Evolutionary conservation across 1,284 basidiomycete species (phyloP), one percentile per base, ranked within the genome.

Genomic region (Tylopilus sp.): DNA sequence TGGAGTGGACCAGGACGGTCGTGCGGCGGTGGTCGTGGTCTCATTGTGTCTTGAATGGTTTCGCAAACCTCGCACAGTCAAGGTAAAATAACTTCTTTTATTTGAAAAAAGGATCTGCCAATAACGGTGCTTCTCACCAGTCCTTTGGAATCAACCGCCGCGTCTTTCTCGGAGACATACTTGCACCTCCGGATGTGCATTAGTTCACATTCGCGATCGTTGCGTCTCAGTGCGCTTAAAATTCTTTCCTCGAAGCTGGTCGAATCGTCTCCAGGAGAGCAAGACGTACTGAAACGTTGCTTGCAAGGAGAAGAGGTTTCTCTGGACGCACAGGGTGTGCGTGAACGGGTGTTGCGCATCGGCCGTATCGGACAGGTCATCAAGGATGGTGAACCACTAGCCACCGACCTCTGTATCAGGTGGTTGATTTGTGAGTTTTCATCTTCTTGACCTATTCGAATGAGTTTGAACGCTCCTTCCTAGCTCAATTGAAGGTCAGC

Each of bases 401-500:
- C 85, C 8, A 86, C 86, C 0, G 87, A 89, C 63, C 73, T 91
- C 26, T 87, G 86, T 67, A 79, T 81, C 10, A 76, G 87, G 51
- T 95, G 93, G 93, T 73, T 95, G 22, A 83, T 92, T 53, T 87
- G 89, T 87, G 68, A 65, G 81, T 79, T 59, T 44, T 60, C 32
- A 36, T 62, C 51, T 41, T 41, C 39, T 44, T n/a, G 52, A 64
- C 53, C 26, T 55, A 60, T 26, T 49, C 19, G 44, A 52, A 16
- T n/a, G 5, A 4, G 49, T 54, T 44, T 64, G 4, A 58, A 44
- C 13, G 7, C 41, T 65, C 2, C n/a, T 61, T 19, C 56, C n/a
- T 69, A 90, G 94, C 92, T 4, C 96, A 98, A 77, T 82, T 98
- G 57, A 98, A 98, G 81, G 92, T 98, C 70, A 96, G 96, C 77